Evolutionary conservation across 352 stramenopile genomes (phyloP).

Genomic region (Globisporangium rhizosaccharum): DNA sequence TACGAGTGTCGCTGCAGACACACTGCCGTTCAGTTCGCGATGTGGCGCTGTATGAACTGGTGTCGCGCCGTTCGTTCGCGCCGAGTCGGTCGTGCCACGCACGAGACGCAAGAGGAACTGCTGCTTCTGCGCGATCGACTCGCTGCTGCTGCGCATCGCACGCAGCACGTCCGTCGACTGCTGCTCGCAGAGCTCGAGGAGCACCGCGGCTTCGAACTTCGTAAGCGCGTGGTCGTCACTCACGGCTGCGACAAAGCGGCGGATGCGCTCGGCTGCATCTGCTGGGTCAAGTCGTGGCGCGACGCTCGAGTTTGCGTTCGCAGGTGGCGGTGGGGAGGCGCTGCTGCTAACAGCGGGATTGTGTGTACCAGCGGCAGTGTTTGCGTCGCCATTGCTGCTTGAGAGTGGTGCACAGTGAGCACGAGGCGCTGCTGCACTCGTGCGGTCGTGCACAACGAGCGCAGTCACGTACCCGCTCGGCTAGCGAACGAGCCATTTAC

Average conservation of each 20-base stretch:
- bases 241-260: conserved; percentile 31
- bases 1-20: neutral
- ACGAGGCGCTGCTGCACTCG: neutral
- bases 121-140: conserved; percentile 42
- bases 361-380: neutral
- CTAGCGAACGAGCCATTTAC: neutral
- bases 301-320: neutral
- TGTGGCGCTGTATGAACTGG: neutral
- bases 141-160: conserved; percentile 18
- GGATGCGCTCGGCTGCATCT: conserved; percentile 15
- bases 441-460: conserved; percentile 8
- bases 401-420: neutral
- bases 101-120: conserved; percentile 28
- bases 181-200: conserved; percentile 41
- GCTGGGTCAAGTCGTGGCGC: neutral
- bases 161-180: conserved; percentile 27
- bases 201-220: conserved; percentile 38
- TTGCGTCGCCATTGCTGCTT: neutral
- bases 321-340: neutral
- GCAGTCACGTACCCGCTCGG: conserved; percentile 21
- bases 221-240: conserved; percentile 33
- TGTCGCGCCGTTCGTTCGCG: neutral
- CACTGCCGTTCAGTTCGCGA: neutral
- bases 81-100: neutral
- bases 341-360: neutral